Percentiles rank a stretch among this genome's conserved stretches.
phyloP scores from a whole-genome alignment of 768 basidiomycete genomes.

The Mycena indigotica region DNA sequence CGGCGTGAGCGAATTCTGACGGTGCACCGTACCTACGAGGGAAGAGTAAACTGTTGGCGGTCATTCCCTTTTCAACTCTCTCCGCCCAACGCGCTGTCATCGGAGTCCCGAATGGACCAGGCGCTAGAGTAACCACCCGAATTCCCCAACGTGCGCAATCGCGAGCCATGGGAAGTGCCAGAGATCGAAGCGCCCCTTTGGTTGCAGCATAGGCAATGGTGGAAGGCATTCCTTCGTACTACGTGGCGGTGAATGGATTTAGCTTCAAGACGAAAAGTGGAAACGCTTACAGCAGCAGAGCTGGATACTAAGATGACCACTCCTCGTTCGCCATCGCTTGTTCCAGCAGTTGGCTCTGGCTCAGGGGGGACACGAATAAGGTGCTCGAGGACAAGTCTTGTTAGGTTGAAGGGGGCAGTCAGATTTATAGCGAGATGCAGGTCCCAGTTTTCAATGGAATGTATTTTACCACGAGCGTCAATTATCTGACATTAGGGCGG shows the following conservation, averaged over 20 bases:
- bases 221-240: slow-evolving; percentile 43
- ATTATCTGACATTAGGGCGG: slow-evolving; percentile 27
- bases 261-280: too few relatives aligned
- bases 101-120: slow-evolving; percentile 37
- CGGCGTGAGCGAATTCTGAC: slow-evolving; percentile 35
- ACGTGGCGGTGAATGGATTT: not conserved
- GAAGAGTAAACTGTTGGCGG: slow-evolving; percentile 28
- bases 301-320: slow-evolving; percentile 41
- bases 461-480: slow-evolving; percentile 30
- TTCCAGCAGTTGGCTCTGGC: slow-evolving; percentile 2
- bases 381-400: slow-evolving; percentile 35
- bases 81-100: slow-evolving; percentile 30
- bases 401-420: slow-evolving; percentile 42
- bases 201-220: slow-evolving; percentile 41
- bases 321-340: slow-evolving; percentile 38
- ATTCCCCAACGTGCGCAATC: slow-evolving; percentile 39
- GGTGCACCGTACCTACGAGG: slow-evolving; percentile 38
- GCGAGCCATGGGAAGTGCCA: slow-evolving; percentile 44
- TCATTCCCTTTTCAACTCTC: slow-evolving; percentile 22
- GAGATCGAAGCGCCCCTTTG: slow-evolving; percentile 41
- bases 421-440: slow-evolving; percentile 40
- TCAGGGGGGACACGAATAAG: slow-evolving; percentile 33
- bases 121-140: slow-evolving; percentile 42
- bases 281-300: slow-evolving; percentile 36
- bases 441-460: slow-evolving; percentile 39